Conservation (phyloP, 306 rosid species). For the Begonia peltatifolia region DNA sequence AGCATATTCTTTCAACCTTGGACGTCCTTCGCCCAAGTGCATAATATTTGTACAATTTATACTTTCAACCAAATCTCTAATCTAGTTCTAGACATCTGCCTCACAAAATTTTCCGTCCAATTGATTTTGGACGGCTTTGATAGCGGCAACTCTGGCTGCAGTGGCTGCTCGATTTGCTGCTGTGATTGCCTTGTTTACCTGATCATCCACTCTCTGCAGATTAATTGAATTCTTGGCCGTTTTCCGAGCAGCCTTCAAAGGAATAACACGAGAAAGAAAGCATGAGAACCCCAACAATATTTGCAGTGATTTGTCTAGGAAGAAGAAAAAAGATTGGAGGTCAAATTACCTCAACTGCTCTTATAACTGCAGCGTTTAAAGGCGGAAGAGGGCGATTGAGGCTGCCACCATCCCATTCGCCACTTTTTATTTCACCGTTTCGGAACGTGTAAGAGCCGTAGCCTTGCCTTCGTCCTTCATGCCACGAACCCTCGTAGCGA, state of each 20-base stretch:
- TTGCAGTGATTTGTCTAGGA: neutral
- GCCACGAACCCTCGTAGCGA: constrained; percentile 96
- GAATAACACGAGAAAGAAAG: neutral
- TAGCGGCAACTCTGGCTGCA: constrained; percentile 97
- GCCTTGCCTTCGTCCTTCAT: constrained; percentile 89
- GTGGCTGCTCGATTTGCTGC: constrained; percentile 85
- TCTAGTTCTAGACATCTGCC: constrained; percentile 20
- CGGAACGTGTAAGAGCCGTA: constrained; percentile 62
- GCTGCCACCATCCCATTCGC: constrained; percentile 84
- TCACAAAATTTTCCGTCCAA: constrained; percentile 88
- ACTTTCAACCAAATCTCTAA: constrained; percentile 13
- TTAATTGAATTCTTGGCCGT: constrained; percentile 66
- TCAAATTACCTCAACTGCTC: constrained; percentile 63
- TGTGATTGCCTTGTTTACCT: constrained; percentile 61
- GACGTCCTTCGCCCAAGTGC: constrained; percentile 8
- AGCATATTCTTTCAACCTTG: constrained; percentile 1
- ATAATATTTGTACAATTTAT: constrained; percentile 9
- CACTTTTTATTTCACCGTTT: constrained; percentile 56
- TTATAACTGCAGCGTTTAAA: constrained; percentile 32
- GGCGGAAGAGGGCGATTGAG: constrained; percentile 65
- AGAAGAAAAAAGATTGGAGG: neutral
- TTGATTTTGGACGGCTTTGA: constrained; percentile 88
- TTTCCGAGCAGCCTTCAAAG: constrained; percentile 66
- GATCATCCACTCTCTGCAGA: constrained; percentile 51
- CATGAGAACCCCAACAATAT: neutral